phyloP scores from a whole-genome alignment of 768 basidiomycete genomes.

The Exsudoporus frostii region DNA sequence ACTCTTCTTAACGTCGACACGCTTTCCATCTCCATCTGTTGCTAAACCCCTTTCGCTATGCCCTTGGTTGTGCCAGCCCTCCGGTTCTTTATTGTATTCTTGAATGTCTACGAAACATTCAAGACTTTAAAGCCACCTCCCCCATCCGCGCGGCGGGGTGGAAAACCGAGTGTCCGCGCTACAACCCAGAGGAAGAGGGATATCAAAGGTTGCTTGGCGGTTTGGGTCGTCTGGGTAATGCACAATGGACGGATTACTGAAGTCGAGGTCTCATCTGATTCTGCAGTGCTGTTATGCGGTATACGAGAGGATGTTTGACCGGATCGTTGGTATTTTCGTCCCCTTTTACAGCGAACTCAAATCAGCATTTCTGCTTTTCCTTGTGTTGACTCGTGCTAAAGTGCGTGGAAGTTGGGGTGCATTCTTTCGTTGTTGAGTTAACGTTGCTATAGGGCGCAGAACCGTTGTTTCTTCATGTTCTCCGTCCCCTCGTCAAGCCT shows the following conservation, averaged over 20 bases:
- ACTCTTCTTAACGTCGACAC: neutral
- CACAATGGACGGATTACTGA: constrained; percentile 5
- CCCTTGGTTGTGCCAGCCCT: constrained; percentile 64
- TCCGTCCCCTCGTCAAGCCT: constrained; percentile 76
- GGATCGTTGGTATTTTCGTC: constrained; percentile 62
- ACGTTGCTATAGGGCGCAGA: constrained; percentile 65
- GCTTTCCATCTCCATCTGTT: constrained; percentile 4
- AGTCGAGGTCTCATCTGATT: constrained; percentile 12
- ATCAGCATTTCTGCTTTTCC: constrained; percentile 65
- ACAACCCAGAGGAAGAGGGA: constrained; percentile 74
- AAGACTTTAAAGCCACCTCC: constrained; percentile 74
- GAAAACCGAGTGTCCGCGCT: constrained; percentile 63
- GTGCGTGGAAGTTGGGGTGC: constrained; percentile 38
- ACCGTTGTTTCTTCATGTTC: constrained; percentile 76
- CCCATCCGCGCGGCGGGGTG: constrained; percentile 45
- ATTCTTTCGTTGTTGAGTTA: constrained; percentile 3
- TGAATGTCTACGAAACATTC: constrained; percentile 82
- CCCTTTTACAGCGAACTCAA: constrained; percentile 88
- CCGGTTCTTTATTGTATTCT: constrained; percentile 65
- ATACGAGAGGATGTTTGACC: constrained; percentile 67
- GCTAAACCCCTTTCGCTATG: constrained; percentile 40
- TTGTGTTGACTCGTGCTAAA: constrained; percentile 71
- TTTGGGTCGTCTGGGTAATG: constrained; percentile 85
- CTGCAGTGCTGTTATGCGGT: constrained; percentile 61
- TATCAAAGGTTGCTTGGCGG: constrained; percentile 79